A percentile compares a stretch with the other conserved stretches of the same genome.
Evolutionary conservation across 2,329 filamentous ascomycete species (phyloP).

Genomic region (Pseudogymnoascus pannorum): DNA sequence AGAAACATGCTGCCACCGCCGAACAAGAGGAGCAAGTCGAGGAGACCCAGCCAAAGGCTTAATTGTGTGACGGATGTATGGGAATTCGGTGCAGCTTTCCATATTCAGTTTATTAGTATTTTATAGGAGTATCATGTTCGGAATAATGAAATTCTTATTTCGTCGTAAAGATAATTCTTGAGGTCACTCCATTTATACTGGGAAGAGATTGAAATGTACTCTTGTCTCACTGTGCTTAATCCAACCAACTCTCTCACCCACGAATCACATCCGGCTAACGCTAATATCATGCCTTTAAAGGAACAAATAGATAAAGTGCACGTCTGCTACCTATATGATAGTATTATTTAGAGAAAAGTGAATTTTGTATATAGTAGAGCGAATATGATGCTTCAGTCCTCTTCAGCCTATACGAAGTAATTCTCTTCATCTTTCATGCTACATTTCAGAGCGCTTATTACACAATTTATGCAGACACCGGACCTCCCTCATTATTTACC

Average conservation of each 20-base stretch:
- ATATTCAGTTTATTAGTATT: background rate
- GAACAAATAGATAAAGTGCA: background rate
- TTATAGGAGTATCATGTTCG: background rate
- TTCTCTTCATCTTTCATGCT: background rate
- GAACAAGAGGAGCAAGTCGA: background rate
- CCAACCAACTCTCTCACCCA: background rate
- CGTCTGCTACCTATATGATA: background rate
- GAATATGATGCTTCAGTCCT: background rate
- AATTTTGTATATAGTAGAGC: background rate
- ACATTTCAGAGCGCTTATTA: no score
- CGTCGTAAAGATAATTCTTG: background rate
- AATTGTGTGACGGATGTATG: background rate
- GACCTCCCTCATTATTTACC: constrained; percentile 16
- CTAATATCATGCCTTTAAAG: background rate
- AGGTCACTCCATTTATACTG: background rate
- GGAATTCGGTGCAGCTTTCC: no score
- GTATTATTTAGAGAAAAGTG: background rate
- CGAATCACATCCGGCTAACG: background rate
- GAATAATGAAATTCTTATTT: background rate
- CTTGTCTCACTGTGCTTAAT: background rate
- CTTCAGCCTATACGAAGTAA: background rate
- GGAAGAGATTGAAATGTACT: background rate
- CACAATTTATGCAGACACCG: background rate
- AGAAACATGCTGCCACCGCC: constrained; percentile 5
- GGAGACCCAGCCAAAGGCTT: background rate